Evolutionary conservation across 1,284 basidiomycete genomes (phyloP).

Genomic region (Leucoagaricus sp.): DNA sequence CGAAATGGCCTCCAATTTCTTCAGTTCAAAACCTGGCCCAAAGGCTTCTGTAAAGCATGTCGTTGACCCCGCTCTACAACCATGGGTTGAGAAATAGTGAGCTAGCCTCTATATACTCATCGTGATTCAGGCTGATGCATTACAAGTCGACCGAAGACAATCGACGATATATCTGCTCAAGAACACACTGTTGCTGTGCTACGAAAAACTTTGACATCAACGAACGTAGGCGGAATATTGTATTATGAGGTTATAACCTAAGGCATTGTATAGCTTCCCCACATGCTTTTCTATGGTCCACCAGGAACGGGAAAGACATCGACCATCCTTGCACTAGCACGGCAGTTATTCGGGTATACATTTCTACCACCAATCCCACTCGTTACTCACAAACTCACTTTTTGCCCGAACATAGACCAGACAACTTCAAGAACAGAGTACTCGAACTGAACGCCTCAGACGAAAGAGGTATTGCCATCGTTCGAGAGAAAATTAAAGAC

Average conservation of each 20-base stretch:
- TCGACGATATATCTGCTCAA: slow-evolving; percentile 96
- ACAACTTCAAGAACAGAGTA: slow-evolving; percentile 91
- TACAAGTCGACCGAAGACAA: slow-evolving; percentile 90
- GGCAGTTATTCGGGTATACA: slow-evolving; percentile 91
- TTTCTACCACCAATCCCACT: background rate
- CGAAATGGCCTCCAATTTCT: slow-evolving; percentile 57
- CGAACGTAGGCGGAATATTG: slow-evolving; percentile 67
- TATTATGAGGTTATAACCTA: background rate
- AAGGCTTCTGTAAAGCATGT: slow-evolving; percentile 35
- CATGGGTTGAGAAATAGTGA: slow-evolving; percentile 99
- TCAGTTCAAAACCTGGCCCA: slow-evolving; percentile 44
- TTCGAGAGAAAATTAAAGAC: slow-evolving; percentile 98
- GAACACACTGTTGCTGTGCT: slow-evolving; percentile 95
- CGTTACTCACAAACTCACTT: background rate
- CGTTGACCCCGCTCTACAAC: slow-evolving; percentile 71
- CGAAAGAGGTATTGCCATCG: slow-evolving; percentile 95
- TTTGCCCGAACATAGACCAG: slow-evolving; percentile 73
- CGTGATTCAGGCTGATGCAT: slow-evolving; percentile 1
- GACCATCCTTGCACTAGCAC: slow-evolving; percentile 92
- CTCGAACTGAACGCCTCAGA: slow-evolving; percentile 99
- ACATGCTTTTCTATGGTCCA: slow-evolving; percentile 99
- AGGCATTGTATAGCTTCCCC: slow-evolving; percentile 75
- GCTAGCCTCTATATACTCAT: slow-evolving; percentile 25
- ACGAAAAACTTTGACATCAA: slow-evolving; percentile 86
- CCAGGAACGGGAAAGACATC: slow-evolving; percentile 99